These are phyloP conservation scores for Xylariales sp. DNA, from an alignment of 2,329 filamentous ascomycete genomes.

Conservation along the genomic window DNA sequence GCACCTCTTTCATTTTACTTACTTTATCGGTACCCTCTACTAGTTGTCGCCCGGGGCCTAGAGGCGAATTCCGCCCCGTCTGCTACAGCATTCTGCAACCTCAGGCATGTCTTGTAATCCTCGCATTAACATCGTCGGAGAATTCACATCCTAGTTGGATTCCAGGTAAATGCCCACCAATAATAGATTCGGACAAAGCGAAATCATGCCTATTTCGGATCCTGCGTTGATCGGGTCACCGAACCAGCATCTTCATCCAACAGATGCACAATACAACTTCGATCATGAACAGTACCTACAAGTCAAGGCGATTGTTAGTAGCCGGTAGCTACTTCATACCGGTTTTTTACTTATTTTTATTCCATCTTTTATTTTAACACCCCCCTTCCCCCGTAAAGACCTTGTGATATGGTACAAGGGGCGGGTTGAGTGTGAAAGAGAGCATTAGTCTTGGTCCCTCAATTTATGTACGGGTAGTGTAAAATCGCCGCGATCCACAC, in stretches of 20 bases:
- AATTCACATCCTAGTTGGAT: constrained; percentile 26
- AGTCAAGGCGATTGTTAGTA: neutral
- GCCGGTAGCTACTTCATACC: neutral
- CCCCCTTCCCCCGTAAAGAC: too few relatives aligned
- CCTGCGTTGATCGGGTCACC: constrained; percentile 21
- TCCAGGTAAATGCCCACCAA: constrained; percentile 33
- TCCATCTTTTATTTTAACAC: too few relatives aligned
- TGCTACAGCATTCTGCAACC: constrained; percentile 15
- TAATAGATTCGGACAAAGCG: constrained; percentile 27
- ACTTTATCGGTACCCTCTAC: neutral
- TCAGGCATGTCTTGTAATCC: constrained; percentile 20
- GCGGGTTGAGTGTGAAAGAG: neutral
- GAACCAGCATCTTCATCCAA: constrained; percentile 15
- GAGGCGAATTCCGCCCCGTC: constrained; percentile 23
- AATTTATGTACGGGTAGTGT: neutral
- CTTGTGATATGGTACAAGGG: too few relatives aligned
- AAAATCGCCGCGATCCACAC: constrained; percentile 9
- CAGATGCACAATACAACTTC: constrained; percentile 8
- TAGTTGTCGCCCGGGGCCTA: neutral
- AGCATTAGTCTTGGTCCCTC: neutral
- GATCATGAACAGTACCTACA: constrained; percentile 3
- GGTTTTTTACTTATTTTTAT: neutral
- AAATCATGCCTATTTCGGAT: constrained; percentile 23
- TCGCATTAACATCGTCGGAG: constrained; percentile 36
- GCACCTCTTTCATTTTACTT: neutral